A percentile compares a stretch with the other conserved stretches of the same genome.
These are phyloP conservation scores for Royoungia palumana DNA, from an alignment of 768 basidiomycete species.

Conservation along the genomic window DNA sequence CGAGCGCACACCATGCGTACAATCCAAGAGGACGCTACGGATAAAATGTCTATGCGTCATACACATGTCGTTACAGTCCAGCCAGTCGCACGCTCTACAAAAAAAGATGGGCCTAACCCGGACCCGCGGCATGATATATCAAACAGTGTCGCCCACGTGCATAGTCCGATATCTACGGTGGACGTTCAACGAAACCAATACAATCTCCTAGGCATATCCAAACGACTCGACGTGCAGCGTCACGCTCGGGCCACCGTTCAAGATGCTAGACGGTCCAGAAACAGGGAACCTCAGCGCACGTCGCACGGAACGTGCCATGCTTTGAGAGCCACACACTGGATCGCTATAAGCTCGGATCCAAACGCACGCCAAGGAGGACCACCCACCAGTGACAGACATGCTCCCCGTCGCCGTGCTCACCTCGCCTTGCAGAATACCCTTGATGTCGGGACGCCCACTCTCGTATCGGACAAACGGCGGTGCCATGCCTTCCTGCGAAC, in stretches of 20 bases:
- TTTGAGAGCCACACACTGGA: conserved; percentile 49
- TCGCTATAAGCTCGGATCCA: neutral
- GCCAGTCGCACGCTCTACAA: no score
- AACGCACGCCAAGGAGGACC: neutral
- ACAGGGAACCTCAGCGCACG: conserved; percentile 38
- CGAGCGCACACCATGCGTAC: no score
- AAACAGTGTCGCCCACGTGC: no score
- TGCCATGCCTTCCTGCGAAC: neutral
- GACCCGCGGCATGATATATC: no score
- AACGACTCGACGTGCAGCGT: conserved; percentile 39
- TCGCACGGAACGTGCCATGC: conserved; percentile 38
- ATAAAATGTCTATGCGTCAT: no score
- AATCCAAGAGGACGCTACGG: no score
- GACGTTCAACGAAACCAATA: no score
- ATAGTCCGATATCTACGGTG: no score
- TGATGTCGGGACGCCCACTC: conserved; percentile 44
- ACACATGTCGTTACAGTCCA: no score
- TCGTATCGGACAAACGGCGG: conserved; percentile 27
- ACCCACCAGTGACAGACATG: conserved; percentile 49
- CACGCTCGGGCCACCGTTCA: conserved; percentile 39
- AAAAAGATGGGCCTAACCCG: no score
- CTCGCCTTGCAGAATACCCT: conserved; percentile 36
- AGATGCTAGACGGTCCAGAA: conserved; percentile 21
- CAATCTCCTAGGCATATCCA: conserved; percentile 33
- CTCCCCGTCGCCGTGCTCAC: conserved; percentile 34